These are phyloP conservation scores for Colletotrichum salicis DNA, from an alignment of 2,329 filamentous ascomycete genomes.

Conservation along the genomic window DNA sequence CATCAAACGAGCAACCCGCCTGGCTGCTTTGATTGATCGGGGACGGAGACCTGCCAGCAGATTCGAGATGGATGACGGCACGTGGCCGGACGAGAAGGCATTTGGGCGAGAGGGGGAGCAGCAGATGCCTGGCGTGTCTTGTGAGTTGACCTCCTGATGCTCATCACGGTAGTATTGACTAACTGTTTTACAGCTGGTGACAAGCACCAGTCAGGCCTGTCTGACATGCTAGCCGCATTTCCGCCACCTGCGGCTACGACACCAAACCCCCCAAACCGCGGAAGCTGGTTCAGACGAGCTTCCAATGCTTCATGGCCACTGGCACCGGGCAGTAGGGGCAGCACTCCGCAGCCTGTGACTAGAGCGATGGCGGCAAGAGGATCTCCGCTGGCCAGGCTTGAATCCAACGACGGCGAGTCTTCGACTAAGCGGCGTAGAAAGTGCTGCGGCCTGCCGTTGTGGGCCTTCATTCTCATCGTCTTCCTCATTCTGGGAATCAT, in stretches of 20 bases:
- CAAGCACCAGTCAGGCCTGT: conserved; percentile 64
- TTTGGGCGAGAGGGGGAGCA: conserved; percentile 51
- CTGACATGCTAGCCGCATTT: conserved; percentile 74
- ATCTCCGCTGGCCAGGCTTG: conserved; percentile 15
- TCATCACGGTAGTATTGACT: conserved; percentile 12
- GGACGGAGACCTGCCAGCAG: conserved; percentile 74
- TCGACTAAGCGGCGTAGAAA: conserved; percentile 60
- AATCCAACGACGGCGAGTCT: conserved; percentile 39
- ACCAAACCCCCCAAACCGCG: conserved; percentile 59
- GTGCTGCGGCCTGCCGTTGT: conserved; percentile 86
- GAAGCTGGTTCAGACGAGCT: conserved; percentile 52
- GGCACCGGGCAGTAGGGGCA: conserved; percentile 40
- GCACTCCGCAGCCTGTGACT: conserved; percentile 27
- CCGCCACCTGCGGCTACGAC: conserved; percentile 65
- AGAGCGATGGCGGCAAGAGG: conserved; percentile 31
- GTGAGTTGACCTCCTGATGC: conserved; percentile 7
- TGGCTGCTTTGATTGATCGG: conserved; percentile 88
- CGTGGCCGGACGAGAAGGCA: conserved; percentile 59
- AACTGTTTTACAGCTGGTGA: conserved; percentile 49
- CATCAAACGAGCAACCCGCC: conserved; percentile 85
- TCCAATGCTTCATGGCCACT: conserved; percentile 60
- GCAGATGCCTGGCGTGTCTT: conserved; percentile 51
- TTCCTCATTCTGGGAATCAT: conserved; percentile 78
- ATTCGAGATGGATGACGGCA: conserved; percentile 60
- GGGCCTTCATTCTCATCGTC: conserved; percentile 75